Conservation (phyloP, 2,329 filamentous ascomycete species). For the Ophiostoma ips region DNA sequence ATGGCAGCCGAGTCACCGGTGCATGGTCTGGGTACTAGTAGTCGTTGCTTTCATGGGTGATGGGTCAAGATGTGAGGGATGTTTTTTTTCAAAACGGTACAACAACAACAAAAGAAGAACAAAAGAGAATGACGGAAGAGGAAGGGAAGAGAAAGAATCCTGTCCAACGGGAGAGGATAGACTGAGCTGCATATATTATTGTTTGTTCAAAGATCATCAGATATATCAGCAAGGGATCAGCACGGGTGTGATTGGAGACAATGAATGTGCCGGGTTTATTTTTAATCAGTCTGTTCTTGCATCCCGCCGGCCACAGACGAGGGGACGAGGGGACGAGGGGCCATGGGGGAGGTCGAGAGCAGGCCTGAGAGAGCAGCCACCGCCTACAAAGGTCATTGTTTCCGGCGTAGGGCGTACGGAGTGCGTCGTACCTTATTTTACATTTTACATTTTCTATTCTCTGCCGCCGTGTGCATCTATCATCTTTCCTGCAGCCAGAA, state of each 20-base stretch:
- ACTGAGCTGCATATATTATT: not conserved
- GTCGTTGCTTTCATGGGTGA: not conserved
- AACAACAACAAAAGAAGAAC: too few species aligned
- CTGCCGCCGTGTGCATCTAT: constrained; percentile 2
- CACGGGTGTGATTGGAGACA: not conserved
- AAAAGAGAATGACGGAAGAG: too few species aligned
- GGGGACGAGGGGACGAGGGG: not conserved
- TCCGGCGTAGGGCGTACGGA: too few species aligned
- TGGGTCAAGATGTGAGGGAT: too few species aligned
- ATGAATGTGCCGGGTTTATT: not conserved
- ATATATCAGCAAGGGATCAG: not conserved
- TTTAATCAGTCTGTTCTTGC: not conserved
- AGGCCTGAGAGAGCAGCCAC: too few species aligned
- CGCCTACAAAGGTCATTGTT: too few species aligned
- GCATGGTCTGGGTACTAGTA: not conserved
- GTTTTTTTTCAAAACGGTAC: too few species aligned
- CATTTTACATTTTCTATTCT: not conserved
- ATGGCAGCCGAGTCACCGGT: not conserved
- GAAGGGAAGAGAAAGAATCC: too few species aligned
- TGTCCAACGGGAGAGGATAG: too few species aligned
- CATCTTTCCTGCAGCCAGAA: not conserved
- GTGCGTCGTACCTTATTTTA: not conserved
- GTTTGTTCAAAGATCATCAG: not conserved
- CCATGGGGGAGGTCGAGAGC: not conserved
- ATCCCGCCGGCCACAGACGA: not conserved